Evolutionary conservation across 805 yeast genomes (phyloP).

Genomic region (Starmerella khaoyaiensis): DNA sequence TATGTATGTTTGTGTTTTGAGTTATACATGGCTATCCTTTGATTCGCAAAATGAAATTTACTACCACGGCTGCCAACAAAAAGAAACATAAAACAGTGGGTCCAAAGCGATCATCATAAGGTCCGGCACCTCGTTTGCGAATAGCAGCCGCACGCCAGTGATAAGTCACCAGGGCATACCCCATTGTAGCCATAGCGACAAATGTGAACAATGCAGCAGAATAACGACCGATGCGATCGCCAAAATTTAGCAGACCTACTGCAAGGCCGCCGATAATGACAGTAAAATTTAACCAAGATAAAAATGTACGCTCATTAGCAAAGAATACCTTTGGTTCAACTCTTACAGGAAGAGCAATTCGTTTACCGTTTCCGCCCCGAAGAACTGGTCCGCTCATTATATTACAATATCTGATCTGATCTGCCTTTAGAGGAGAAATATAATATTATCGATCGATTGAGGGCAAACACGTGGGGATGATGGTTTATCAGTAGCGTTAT

Average conservation of each 20-base stretch:
- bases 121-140: constrained; percentile 94
- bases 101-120: constrained; percentile 97
- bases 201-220: constrained; percentile 90
- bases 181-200: constrained; percentile 96
- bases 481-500: too few relatives aligned
- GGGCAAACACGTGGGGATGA: too few relatives aligned
- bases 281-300: constrained; percentile 98
- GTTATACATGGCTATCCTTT: constrained; percentile 26
- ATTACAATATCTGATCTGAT: too few relatives aligned
- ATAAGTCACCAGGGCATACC: constrained; percentile 85
- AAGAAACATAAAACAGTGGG: constrained; percentile 96
- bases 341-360: constrained; percentile 94
- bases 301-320: constrained; percentile 96
- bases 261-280: constrained; percentile 94
- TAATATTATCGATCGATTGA: too few relatives aligned
- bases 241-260: constrained; percentile 89
- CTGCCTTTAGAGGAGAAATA: too few relatives aligned
- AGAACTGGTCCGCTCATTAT: constrained; percentile 42
- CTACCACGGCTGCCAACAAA: constrained; percentile 80
- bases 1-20: not conserved
- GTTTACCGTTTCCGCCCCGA: constrained; percentile 67
- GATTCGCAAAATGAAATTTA: constrained; percentile 78
- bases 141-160: constrained; percentile 99
- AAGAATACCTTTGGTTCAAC: constrained; percentile 98
- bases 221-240: constrained; percentile 84